Evolutionary conservation across 2,329 filamentous ascomycete species (phyloP).

Genomic region (Cytospora paraplurivora): DNA sequence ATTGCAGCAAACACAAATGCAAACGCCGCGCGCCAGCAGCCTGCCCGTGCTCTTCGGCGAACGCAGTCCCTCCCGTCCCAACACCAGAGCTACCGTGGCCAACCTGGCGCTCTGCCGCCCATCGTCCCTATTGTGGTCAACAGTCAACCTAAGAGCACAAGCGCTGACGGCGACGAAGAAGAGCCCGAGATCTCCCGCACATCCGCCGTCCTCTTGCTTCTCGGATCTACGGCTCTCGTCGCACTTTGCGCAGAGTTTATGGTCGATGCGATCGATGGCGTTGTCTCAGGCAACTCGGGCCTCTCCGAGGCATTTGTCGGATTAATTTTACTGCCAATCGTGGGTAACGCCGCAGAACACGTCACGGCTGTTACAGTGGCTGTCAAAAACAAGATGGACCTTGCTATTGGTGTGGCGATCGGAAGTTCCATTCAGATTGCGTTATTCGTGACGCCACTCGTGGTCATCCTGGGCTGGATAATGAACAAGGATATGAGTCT

Average conservation of each 20-base stretch:
- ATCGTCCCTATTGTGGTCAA: slow-evolving; percentile 39
- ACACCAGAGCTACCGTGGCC: slow-evolving; percentile 29
- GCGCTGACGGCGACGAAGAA: slow-evolving; percentile 33
- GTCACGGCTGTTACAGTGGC: slow-evolving; percentile 72
- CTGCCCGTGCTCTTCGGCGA: slow-evolving; percentile 47
- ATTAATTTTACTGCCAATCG: slow-evolving; percentile 71
- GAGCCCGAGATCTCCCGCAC: slow-evolving; percentile 46
- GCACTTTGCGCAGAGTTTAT: slow-evolving; percentile 72
- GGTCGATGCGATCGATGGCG: slow-evolving; percentile 66
- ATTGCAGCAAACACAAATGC: slow-evolving; percentile 29
- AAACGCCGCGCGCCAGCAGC: slow-evolving; percentile 28
- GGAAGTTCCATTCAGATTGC: slow-evolving; percentile 74
- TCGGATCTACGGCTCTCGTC: slow-evolving; percentile 66
- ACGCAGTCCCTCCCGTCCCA: slow-evolving; percentile 55
- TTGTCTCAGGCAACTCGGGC: slow-evolving; percentile 53
- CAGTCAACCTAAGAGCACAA: slow-evolving; percentile 29
- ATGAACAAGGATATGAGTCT: slow-evolving; percentile 71
- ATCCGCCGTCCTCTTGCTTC: slow-evolving; percentile 60
- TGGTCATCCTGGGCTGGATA: slow-evolving; percentile 71
- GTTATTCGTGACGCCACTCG: slow-evolving; percentile 68
- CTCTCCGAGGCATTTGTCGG: slow-evolving; percentile 70
- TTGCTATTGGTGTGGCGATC: slow-evolving; percentile 72
- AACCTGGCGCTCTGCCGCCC: slow-evolving; percentile 34
- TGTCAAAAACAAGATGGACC: slow-evolving; percentile 75
- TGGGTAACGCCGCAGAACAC: slow-evolving; percentile 74